phyloP scores from a whole-genome alignment of 2,329 filamentous ascomycete genomes.

The Scedosporium minutisporum region DNA sequence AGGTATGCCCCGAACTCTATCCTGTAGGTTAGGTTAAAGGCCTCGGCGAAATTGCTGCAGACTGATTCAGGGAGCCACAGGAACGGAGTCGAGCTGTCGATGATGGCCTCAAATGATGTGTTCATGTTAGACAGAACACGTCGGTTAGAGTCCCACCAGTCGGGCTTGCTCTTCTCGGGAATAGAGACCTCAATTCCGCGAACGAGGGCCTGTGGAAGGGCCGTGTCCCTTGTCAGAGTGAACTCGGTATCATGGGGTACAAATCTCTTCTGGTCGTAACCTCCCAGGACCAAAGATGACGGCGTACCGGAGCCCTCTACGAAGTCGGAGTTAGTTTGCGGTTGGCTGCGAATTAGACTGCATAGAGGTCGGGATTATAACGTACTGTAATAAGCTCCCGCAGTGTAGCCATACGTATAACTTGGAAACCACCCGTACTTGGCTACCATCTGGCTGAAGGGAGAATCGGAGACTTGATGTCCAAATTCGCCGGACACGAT shows the following conservation, averaged over 20 bases:
- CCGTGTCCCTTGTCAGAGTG: slow-evolving; percentile 40
- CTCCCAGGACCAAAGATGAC: slow-evolving; percentile 54
- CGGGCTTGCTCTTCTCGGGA: slow-evolving; percentile 18
- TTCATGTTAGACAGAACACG: slow-evolving; percentile 33
- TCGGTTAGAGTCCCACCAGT: slow-evolving; percentile 29
- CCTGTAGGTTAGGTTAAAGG: slow-evolving; percentile 58
- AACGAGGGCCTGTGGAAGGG: slow-evolving; percentile 49
- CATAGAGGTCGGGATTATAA: background rate
- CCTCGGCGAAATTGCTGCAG: slow-evolving; percentile 54
- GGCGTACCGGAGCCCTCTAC: slow-evolving; percentile 31
- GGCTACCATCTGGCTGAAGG: slow-evolving; percentile 49
- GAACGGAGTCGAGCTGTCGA: slow-evolving; percentile 56
- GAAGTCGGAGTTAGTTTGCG: slow-evolving; percentile 9
- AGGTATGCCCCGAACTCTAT: slow-evolving; percentile 56
- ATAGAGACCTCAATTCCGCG: slow-evolving; percentile 42
- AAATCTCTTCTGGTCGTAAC: slow-evolving; percentile 57
- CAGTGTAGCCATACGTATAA: slow-evolving; percentile 66
- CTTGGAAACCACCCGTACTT: slow-evolving; percentile 54
- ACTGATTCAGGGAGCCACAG: slow-evolving; percentile 51
- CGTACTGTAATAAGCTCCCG: slow-evolving; percentile 63
- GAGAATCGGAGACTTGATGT: slow-evolving; percentile 35
- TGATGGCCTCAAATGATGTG: slow-evolving; percentile 38
- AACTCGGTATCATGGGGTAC: slow-evolving; percentile 52
- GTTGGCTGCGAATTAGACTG: background rate
- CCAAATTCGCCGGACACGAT: slow-evolving; percentile 44